Percentiles rank a stretch among this genome's conserved stretches.
phyloP scores from a whole-genome alignment of 331 rosid species.

The Saraca asoca region DNA sequence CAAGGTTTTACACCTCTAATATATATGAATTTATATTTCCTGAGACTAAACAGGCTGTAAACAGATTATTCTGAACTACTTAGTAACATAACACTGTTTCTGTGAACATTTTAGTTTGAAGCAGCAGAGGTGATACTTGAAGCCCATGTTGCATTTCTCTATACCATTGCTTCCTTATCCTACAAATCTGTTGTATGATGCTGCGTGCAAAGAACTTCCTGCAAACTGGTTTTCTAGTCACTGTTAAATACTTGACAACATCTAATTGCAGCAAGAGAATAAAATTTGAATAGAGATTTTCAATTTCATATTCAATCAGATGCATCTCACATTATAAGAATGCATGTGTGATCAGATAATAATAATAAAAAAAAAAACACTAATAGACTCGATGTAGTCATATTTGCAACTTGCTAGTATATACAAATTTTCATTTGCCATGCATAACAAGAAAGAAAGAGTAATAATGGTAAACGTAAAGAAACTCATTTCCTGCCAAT shows the following conservation, averaged over 20 bases:
- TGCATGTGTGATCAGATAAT: too few relatives aligned
- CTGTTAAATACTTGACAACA: neutral
- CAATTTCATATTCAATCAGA: too few relatives aligned
- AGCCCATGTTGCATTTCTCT: slow-evolving; percentile 27
- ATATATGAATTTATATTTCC: slow-evolving; percentile 15
- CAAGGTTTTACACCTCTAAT: slow-evolving; percentile 23
- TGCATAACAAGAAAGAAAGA: too few relatives aligned
- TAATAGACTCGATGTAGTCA: too few relatives aligned
- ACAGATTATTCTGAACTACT: slow-evolving; percentile 29
- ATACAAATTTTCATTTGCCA: too few relatives aligned
- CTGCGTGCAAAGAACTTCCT: slow-evolving; percentile 33
- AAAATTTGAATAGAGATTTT: too few relatives aligned
- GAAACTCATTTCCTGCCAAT: too few relatives aligned
- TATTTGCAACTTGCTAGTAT: too few relatives aligned
- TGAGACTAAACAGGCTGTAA: slow-evolving; percentile 21
- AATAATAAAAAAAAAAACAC: too few relatives aligned
- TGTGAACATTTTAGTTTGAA: slow-evolving; percentile 2
- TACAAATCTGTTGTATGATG: slow-evolving; percentile 12
- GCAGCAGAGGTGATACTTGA: slow-evolving; percentile 28
- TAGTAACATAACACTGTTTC: slow-evolving; percentile 12
- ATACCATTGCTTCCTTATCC: slow-evolving; percentile 29
- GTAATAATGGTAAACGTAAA: too few relatives aligned
- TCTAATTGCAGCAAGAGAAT: too few relatives aligned
- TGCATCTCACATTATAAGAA: too few relatives aligned
- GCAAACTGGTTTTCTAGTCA: neutral